These are phyloP conservation scores for Pseudogymnoascus sp. DNA, from an alignment of 2,329 filamentous ascomycete species.

Conservation along the genomic window DNA sequence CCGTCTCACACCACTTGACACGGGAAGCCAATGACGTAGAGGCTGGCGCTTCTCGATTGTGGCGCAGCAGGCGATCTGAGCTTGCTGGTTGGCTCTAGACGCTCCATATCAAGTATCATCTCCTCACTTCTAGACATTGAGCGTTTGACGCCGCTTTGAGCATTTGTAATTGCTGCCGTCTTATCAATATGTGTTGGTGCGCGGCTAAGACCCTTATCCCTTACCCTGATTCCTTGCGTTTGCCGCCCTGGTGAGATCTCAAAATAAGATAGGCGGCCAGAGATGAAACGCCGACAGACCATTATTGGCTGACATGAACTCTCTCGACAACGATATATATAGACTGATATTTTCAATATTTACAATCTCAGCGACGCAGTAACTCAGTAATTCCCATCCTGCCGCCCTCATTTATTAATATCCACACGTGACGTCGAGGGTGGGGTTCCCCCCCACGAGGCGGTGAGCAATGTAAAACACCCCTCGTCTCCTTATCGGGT, in stretches of 20 bases:
- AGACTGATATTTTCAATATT: background rate
- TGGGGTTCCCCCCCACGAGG: slow-evolving; percentile 3
- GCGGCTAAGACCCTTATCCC: slow-evolving; percentile 2
- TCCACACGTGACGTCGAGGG: slow-evolving; percentile 3
- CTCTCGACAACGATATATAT: background rate
- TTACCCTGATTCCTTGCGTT: background rate
- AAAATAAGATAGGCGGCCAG: background rate
- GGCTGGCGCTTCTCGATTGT: background rate
- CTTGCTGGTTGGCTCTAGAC: background rate
- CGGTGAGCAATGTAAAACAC: slow-evolving; percentile 8
- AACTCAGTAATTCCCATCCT: background rate
- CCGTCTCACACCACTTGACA: slow-evolving; percentile 6
- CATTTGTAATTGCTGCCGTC: background rate
- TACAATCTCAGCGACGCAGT: background rate
- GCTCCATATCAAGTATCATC: slow-evolving; percentile 4
- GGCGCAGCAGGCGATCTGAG: slow-evolving; percentile 7
- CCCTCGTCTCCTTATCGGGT: slow-evolving; percentile 6
- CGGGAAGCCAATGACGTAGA: slow-evolving; percentile 3
- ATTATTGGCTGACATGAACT: background rate
- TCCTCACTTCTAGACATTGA: background rate
- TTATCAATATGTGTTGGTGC: background rate
- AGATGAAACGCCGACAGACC: background rate
- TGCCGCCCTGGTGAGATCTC: background rate
- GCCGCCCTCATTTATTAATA: slow-evolving; percentile 1
- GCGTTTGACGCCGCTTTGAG: background rate